A percentile compares a stretch with the other conserved stretches of the same genome.
Evolutionary conservation across 2,329 filamentous ascomycete species (phyloP).

Genomic region (Pezicula neosporulosa): DNA sequence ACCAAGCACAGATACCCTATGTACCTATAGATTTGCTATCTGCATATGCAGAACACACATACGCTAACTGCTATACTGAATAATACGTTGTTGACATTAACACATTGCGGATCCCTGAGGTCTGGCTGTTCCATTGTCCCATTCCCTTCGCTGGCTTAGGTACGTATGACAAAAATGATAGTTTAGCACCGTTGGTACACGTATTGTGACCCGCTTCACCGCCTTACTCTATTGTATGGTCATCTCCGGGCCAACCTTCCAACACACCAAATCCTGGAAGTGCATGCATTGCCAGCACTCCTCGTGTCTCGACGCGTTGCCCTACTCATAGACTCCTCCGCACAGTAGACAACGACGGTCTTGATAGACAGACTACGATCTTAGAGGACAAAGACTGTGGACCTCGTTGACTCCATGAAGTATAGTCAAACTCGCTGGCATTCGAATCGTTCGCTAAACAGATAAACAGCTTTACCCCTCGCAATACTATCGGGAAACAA

Average conservation of each 20-base stretch:
- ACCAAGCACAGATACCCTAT: not conserved
- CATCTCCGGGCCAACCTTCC: not conserved
- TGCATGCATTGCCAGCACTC: not conserved
- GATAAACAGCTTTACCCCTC: slow-evolving; percentile 16
- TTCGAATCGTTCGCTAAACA: not conserved
- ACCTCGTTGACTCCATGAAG: not conserved
- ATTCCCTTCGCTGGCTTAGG: not conserved
- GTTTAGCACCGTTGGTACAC: not conserved
- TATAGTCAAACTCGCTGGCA: not conserved
- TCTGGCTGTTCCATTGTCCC: not conserved
- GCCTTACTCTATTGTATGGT: too few relatives aligned
- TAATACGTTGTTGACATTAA: too few relatives aligned
- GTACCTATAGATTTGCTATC: not conserved
- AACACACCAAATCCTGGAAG: not conserved
- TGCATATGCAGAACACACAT: too few relatives aligned
- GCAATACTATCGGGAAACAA: slow-evolving; percentile 15
- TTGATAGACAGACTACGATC: not conserved
- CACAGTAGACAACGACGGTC: not conserved
- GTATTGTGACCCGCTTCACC: not conserved
- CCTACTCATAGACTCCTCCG: not conserved
- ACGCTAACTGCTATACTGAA: too few relatives aligned
- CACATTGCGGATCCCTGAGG: too few relatives aligned
- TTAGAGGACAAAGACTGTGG: not conserved
- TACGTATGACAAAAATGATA: not conserved
- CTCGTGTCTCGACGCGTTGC: not conserved